A percentile compares a stretch with the other conserved stretches of the same genome.
These are phyloP conservation scores for Vitis hybrid DNA, from an alignment of 177 flowering plant species.

Conservation along the genomic window DNA sequence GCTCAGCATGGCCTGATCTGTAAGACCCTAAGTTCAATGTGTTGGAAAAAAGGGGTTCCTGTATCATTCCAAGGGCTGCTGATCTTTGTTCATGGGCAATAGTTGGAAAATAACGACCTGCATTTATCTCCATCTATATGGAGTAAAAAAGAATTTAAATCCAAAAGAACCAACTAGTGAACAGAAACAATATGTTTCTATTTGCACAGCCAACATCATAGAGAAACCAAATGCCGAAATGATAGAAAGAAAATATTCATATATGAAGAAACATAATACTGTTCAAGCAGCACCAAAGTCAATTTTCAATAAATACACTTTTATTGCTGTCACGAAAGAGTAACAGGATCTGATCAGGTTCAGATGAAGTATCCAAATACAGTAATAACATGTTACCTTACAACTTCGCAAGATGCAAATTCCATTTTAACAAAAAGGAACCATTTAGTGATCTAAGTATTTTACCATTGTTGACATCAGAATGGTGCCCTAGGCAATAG, in stretches of 20 bases:
- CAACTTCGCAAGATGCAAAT: too few species aligned
- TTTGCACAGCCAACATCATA: not conserved
- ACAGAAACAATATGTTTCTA: not conserved
- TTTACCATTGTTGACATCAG: too few species aligned
- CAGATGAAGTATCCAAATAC: too few species aligned
- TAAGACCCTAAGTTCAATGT: slow-evolving; percentile 17
- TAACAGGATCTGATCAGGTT: too few species aligned
- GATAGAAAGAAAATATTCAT: not conserved
- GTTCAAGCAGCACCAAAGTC: too few species aligned
- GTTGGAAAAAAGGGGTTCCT: slow-evolving; percentile 26
- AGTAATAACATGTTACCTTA: too few species aligned
- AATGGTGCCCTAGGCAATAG: too few species aligned
- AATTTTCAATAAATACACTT: too few species aligned
- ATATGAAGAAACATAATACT: too few species aligned
- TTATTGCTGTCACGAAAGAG: too few species aligned
- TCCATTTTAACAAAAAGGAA: too few species aligned
- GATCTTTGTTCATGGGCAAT: slow-evolving; percentile 24
- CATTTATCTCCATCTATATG: slow-evolving; percentile 30
- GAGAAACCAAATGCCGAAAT: not conserved
- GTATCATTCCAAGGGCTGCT: slow-evolving; percentile 19
- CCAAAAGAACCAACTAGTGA: not conserved
- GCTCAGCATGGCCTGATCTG: slow-evolving; percentile 27
- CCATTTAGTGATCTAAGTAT: too few species aligned
- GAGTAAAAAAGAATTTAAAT: not conserved
- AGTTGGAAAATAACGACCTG: slow-evolving; percentile 25